These are phyloP conservation scores for Annulohypoxylon moriforme DNA, from an alignment of 495 filamentous ascomycete species.

Conservation along the genomic window DNA sequence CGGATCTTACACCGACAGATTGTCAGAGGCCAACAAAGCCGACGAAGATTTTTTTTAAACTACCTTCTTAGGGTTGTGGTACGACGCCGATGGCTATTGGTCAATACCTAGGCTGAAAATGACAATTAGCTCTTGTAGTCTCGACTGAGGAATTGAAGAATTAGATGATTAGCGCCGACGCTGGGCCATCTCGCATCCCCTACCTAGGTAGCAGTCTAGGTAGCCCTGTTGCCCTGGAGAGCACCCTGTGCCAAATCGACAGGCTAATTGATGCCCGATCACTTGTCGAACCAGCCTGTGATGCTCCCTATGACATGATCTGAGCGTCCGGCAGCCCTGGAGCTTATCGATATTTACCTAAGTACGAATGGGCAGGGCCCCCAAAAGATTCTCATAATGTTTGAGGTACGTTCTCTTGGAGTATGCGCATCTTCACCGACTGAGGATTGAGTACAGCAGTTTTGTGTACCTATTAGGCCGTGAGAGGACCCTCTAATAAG, in stretches of 20 bases:
- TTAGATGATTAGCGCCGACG: constrained; percentile 1
- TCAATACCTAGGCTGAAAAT: constrained; percentile 14
- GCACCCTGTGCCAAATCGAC: constrained; percentile 11
- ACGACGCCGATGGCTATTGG: constrained; percentile 31
- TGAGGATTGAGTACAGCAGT: constrained; percentile 21
- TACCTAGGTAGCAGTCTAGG: neutral
- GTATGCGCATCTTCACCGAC: constrained; percentile 5
- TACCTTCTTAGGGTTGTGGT: constrained; percentile 14
- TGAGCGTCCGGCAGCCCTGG: constrained; percentile 16
- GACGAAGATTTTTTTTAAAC: constrained; percentile 19
- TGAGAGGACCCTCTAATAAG: constrained; percentile 36
- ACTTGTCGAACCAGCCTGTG: constrained; percentile 7
- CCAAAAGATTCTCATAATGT: constrained; percentile 2
- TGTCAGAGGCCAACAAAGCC: constrained; percentile 17
- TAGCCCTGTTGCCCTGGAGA: constrained; percentile 1
- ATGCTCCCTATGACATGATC: constrained; percentile 19
- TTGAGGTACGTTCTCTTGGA: constrained; percentile 27
- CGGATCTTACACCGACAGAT: constrained; percentile 35
- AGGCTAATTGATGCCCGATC: constrained; percentile 32
- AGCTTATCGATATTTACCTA: constrained; percentile 11
- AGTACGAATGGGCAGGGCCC: constrained; percentile 11
- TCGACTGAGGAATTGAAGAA: constrained; percentile 20
- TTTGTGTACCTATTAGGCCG: constrained; percentile 37
- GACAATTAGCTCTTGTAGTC: constrained; percentile 28
- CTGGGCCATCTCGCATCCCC: neutral